phyloP scores from a whole-genome alignment of 2,329 filamentous ascomycete species.

The Talaromyces amestolkiae region DNA sequence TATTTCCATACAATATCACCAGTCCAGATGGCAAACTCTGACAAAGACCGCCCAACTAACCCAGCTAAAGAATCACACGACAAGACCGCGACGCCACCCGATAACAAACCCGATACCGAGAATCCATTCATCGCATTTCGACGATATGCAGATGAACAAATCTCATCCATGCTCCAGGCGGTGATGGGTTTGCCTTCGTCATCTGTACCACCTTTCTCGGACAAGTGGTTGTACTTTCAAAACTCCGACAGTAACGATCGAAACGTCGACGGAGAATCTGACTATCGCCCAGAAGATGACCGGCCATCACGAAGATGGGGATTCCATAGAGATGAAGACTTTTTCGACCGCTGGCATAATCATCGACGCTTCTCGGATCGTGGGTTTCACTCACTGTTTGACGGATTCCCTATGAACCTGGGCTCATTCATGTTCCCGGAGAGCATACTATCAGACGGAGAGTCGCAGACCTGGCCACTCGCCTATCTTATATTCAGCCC shows the following conservation, averaged over 20 bases:
- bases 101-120: slow-evolving; percentile 32
- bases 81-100: slow-evolving; percentile 20
- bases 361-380: slow-evolving; percentile 28
- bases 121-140: slow-evolving; percentile 62
- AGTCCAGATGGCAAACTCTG: slow-evolving; percentile 8
- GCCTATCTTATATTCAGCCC: slow-evolving; percentile 47
- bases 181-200: slow-evolving; percentile 49
- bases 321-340: slow-evolving; percentile 20
- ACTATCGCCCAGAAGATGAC: not conserved
- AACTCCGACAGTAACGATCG: slow-evolving; percentile 26
- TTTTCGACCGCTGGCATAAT: slow-evolving; percentile 26
- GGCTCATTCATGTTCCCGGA: slow-evolving; percentile 32
- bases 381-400: slow-evolving; percentile 37
- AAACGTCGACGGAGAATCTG: slow-evolving; percentile 3
- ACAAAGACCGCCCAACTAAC: not conserved
- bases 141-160: slow-evolving; percentile 58
- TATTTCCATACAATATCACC: not conserved
- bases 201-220: slow-evolving; percentile 30
- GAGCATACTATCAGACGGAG: slow-evolving; percentile 34
- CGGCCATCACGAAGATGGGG: slow-evolving; percentile 2
- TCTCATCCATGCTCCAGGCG: slow-evolving; percentile 54
- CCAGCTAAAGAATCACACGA: slow-evolving; percentile 14
- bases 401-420: slow-evolving; percentile 33
- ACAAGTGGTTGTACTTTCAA: slow-evolving; percentile 38
- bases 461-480: slow-evolving; percentile 40